These are phyloP conservation scores for Rhynchospora breviuscula DNA, from an alignment of 176 grass and related monocot species.

Conservation along the genomic window DNA sequence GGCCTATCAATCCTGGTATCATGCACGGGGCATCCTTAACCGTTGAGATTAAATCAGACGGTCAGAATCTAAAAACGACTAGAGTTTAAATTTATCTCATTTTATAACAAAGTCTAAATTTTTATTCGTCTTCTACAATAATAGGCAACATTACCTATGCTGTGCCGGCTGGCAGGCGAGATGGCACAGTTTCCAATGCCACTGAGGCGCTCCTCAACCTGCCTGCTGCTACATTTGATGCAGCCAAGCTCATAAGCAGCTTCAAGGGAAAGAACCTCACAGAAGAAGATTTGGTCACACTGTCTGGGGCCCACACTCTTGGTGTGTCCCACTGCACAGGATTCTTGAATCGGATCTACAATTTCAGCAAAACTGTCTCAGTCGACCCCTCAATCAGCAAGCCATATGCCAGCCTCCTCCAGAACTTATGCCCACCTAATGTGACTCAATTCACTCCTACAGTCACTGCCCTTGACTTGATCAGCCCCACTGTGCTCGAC, in stretches of 20 bases:
- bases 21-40: too few species aligned
- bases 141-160: conserved; percentile 19
- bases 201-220: conserved; percentile 7
- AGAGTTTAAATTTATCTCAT: not conserved
- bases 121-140: not conserved
- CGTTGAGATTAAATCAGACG: too few species aligned
- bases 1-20: too few species aligned
- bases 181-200: conserved; percentile 31
- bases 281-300: conserved; percentile 60
- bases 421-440: conserved; percentile 33
- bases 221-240: conserved; percentile 31
- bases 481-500: conserved; percentile 38
- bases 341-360: conserved; percentile 44
- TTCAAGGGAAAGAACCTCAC: conserved; percentile 24
- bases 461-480: conserved; percentile 38
- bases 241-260: not conserved
- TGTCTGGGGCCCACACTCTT: conserved; percentile 71
- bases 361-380: not conserved
- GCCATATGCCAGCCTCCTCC: conserved; percentile 51
- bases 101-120: not conserved
- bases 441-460: conserved; percentile 32
- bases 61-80: too few species aligned
- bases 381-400: conserved; percentile 17
- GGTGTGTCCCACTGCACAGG: conserved; percentile 57
- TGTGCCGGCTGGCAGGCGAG: conserved; percentile 56